A percentile compares a stretch with the other conserved stretches of the same genome.
Conservation (phyloP, 1,139 yeast genomes). For the Geotrichum australiense region DNA sequence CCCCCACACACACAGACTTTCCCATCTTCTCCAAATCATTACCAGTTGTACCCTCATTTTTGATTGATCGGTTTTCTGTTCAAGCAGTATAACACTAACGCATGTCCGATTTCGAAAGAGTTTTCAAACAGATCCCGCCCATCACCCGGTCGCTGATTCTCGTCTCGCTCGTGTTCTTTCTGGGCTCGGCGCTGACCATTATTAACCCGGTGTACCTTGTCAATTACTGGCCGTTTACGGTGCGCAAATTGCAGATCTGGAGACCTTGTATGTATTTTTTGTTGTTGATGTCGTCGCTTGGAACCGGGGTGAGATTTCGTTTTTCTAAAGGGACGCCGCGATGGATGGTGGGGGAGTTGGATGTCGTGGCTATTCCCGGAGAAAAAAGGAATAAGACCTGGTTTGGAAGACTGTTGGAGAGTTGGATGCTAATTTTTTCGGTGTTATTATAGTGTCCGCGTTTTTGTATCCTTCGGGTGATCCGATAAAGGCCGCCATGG, state of each 20-base stretch:
- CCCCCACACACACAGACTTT: no score
- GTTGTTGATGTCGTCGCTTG: neutral
- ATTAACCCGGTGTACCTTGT: conserved; percentile 21
- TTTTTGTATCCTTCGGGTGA: conserved; percentile 28
- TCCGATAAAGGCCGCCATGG: conserved; percentile 28
- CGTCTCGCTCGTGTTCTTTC: conserved; percentile 23
- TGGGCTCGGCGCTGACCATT: conserved; percentile 23
- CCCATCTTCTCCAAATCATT: no score
- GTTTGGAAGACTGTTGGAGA: neutral
- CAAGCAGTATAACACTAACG: neutral
- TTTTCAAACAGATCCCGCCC: conserved; percentile 26
- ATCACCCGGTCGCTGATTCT: conserved; percentile 29
- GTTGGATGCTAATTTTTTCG: neutral
- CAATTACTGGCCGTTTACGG: conserved; percentile 29
- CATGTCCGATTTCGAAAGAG: conserved; percentile 14
- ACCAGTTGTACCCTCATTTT: no score
- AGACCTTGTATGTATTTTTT: conserved; percentile 28
- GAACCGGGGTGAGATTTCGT: neutral
- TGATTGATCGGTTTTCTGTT: neutral
- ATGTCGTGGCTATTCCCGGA: neutral
- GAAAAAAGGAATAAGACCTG: no score
- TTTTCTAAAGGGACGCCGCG: neutral
- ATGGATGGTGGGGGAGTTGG: neutral
- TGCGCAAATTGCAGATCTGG: conserved; percentile 30
- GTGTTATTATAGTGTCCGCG: conserved; percentile 27